Percentiles rank a stretch among this genome's conserved stretches.
Evolutionary conservation across 805 yeast species (phyloP).

Genomic region (Saccharomycopsis sp.): DNA sequence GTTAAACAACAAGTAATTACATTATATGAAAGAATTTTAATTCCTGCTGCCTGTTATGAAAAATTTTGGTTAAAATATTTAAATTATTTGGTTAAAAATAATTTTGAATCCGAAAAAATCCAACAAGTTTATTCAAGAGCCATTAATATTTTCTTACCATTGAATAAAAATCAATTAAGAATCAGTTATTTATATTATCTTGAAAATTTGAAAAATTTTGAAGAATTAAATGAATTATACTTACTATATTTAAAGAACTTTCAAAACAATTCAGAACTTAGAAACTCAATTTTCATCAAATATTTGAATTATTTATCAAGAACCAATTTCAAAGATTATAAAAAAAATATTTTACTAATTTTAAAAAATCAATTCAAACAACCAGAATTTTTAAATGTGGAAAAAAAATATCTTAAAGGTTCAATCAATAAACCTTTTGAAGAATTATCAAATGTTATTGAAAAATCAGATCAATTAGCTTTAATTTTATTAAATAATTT

Average conservation of each 20-base stretch:
- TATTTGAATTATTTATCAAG: slow-evolving; percentile 9
- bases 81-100: slow-evolving; percentile 33
- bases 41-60: slow-evolving; percentile 53
- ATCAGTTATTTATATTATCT: slow-evolving; percentile 12
- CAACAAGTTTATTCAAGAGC: slow-evolving; percentile 44
- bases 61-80: slow-evolving; percentile 62
- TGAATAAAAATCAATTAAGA: slow-evolving; percentile 12
- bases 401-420: no score
- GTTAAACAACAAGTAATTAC: slow-evolving; percentile 28
- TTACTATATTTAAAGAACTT: slow-evolving; percentile 4
- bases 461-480: no score
- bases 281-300: background rate
- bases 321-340: no score
- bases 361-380: no score
- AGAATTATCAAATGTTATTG: no score
- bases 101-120: slow-evolving; percentile 25
- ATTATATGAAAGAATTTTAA: slow-evolving; percentile 62
- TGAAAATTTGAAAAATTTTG: slow-evolving; percentile 7
- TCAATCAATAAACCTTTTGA: no score
- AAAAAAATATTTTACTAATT: no score
- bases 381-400: no score
- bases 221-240: slow-evolving; percentile 2
- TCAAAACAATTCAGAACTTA: slow-evolving; percentile 1
- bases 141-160: slow-evolving; percentile 29
- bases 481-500: no score